These are phyloP conservation scores for Nyctanthes arbortristis DNA, from an alignment of 257 asterid genomes.

Conservation along the genomic window DNA sequence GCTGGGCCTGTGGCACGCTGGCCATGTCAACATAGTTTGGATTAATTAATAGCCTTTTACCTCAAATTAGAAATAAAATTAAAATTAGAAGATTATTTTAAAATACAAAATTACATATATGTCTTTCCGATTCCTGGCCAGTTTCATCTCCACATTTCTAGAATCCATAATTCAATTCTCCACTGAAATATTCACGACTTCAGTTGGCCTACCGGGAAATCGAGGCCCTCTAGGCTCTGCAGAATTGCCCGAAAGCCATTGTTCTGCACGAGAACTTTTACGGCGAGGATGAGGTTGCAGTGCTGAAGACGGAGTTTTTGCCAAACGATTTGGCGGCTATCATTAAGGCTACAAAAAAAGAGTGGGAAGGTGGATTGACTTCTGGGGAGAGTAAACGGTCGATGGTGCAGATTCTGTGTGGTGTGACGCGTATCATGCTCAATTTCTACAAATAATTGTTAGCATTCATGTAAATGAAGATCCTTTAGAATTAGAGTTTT, in stretches of 20 bases:
- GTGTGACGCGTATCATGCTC: conserved; percentile 85
- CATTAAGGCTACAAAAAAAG: conserved; percentile 60
- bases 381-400: conserved; percentile 75
- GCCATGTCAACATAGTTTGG: no score
- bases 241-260: conserved; percentile 67
- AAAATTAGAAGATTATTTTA: no score
- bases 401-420: conserved; percentile 81
- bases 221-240: conserved; percentile 73
- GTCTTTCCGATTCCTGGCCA: no score
- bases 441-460: no score
- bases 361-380: conserved; percentile 61
- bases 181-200: conserved; percentile 88
- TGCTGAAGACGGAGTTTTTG: conserved; percentile 81
- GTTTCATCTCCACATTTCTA: no score
- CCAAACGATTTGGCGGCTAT: conserved; percentile 72
- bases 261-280: conserved; percentile 74
- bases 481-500: no score
- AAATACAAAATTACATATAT: no score
- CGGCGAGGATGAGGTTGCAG: conserved; percentile 90
- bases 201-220: conserved; percentile 82
- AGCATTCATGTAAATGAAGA: no score
- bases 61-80: no score
- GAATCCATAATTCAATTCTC: no score
- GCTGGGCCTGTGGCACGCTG: no score
- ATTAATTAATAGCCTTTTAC: no score